Conservation (phyloP, 371 early-diverging fungal species). For the Syncephalastrum sp. region DNA sequence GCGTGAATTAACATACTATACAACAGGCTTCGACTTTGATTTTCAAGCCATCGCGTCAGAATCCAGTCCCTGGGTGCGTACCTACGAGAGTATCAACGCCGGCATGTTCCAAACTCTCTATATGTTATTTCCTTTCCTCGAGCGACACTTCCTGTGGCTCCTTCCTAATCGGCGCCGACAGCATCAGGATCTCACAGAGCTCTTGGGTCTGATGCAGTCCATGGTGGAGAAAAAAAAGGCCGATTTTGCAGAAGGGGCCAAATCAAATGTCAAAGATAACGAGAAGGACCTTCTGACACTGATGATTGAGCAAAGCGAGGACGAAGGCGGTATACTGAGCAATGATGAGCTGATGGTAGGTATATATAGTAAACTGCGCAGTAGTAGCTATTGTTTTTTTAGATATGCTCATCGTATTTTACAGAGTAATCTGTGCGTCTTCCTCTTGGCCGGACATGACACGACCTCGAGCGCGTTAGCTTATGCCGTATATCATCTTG, state of each 20-base stretch:
- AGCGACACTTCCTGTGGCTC: conserved; percentile 21
- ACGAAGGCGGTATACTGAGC: conserved; percentile 11
- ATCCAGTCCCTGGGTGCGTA: no score
- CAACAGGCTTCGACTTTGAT: no score
- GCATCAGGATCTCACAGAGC: conserved; percentile 17
- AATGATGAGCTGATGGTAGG: conserved; percentile 22
- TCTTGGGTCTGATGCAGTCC: conserved; percentile 28
- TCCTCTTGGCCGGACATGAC: conserved; percentile 24
- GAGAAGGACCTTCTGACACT: conserved; percentile 44
- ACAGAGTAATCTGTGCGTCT: conserved; percentile 23
- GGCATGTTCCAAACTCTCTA: conserved; percentile 21
- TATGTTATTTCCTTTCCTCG: conserved; percentile 46
- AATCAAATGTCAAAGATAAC: conserved; percentile 7
- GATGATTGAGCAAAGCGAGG: conserved; percentile 35
- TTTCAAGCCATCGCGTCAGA: no score
- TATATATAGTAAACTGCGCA: conserved; percentile 2
- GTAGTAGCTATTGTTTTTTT: conserved; percentile 14
- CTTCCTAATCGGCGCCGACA: conserved; percentile 27
- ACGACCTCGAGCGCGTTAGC: conserved; percentile 21
- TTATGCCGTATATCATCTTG: conserved; percentile 19
- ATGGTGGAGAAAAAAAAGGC: conserved; percentile 34
- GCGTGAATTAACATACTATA: no score
- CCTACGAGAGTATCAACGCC: no score
- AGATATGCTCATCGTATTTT: neutral
- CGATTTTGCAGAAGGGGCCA: conserved; percentile 12